Base-by-base conservation (phyloP, 306 rosid genomes). In the Potentilla sterilis region DNA sequence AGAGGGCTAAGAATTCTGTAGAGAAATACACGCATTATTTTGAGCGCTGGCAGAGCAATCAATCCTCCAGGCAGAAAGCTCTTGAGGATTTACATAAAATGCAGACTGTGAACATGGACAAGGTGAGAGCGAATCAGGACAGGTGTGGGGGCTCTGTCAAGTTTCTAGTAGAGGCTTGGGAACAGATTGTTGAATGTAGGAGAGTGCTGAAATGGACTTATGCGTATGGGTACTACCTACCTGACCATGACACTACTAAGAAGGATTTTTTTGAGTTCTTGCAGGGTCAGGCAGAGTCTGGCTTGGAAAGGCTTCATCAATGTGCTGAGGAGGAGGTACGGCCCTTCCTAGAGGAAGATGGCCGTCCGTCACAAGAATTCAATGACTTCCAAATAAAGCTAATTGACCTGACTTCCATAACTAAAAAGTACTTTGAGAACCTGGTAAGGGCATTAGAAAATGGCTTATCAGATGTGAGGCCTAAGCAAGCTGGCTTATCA, bases 1-100 rank as follows among this genome's bases (percentile, higher is more conserved):
- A 90, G 75, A 90, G 89, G 98, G 98, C 97, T 7, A 90, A 93
- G 86, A 90, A 90, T 75, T 89, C 97, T 0, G 77, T 93, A 79
- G 98, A 90, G 90, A 87, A 90, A 78, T 93, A 93, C 75, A 89
- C 97, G 70, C 98, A 93, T 85, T 90, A 90, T 80, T 93, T 87
- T 81, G 98, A 90, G 88, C 92, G 98, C 62, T 93, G 98, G 98
- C 97, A 95, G 58, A 90, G 95, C 87, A 93, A 93, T 81, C 95
- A 93, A 73, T 83, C 81, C 5, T 63, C 44, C 13, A 63, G 43
- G 44, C 43, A 63, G 43, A 63, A 63, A 15, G 68, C 68, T 35
- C 68, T 63, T 16, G 43, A 63, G 68, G 68, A 63, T 35, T 63
- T 63, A 63, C 44, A 63, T 63, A 12, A 63, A 63, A 63, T 37